phyloP scores from a whole-genome alignment of 371 early-diverging fungal species.

The Batkoa obscura region DNA sequence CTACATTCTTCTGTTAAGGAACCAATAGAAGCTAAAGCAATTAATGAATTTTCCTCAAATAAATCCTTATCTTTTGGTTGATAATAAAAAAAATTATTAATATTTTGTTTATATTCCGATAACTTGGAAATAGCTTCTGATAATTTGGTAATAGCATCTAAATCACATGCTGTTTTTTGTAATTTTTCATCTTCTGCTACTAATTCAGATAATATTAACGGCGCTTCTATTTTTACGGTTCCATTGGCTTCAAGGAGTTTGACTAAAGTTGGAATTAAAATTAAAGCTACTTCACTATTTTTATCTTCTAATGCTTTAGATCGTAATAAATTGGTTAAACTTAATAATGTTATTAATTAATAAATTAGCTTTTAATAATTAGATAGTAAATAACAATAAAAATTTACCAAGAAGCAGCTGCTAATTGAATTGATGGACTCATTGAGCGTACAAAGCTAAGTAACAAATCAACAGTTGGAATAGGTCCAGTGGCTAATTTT shows the following conservation, averaged over 20 bases:
- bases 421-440: slow-evolving; percentile 39
- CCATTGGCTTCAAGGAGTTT: slow-evolving; percentile 55
- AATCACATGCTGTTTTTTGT: slow-evolving; percentile 61
- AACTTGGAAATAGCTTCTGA: slow-evolving; percentile 30
- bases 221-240: slow-evolving; percentile 15
- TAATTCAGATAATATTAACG: slow-evolving; percentile 26
- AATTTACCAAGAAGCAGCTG: slow-evolving; percentile 42
- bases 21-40: slow-evolving; percentile 60
- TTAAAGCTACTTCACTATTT: slow-evolving; percentile 26
- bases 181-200: slow-evolving; percentile 51
- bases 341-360: slow-evolving; percentile 12
- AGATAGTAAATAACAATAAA: background rate
- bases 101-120: slow-evolving; percentile 42
- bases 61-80: slow-evolving; percentile 1
- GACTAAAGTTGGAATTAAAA: slow-evolving; percentile 56
- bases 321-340: slow-evolving; percentile 47
- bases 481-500: too few species aligned
- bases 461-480: slow-evolving; percentile 30
- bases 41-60: slow-evolving; percentile 29
- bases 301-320: slow-evolving; percentile 35
- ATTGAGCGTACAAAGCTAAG: slow-evolving; percentile 38
- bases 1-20: slow-evolving; percentile 62
- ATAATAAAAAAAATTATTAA: slow-evolving; percentile 1
- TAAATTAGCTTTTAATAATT: too few species aligned
- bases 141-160: slow-evolving; percentile 48